These are phyloP conservation scores for Takakia lepidozioides DNA, from an alignment of 225 moss, liverwort and hornwort species.

Conservation along the genomic window DNA sequence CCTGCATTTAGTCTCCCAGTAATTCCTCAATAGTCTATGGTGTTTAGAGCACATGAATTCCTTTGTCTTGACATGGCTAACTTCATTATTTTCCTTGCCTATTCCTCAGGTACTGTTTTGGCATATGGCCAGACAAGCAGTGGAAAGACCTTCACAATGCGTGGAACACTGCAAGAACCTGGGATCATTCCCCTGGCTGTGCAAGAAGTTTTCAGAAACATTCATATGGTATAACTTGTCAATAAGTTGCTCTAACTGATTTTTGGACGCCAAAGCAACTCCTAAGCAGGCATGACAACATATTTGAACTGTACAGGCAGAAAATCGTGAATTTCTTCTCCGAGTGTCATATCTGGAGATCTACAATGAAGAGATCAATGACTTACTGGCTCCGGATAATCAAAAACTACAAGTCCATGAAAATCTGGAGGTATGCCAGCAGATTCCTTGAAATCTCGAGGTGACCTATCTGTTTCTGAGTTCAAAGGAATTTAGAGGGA, in stretches of 20 bases:
- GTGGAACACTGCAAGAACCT: constrained; percentile 65
- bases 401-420: constrained; percentile 94
- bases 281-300: no score
- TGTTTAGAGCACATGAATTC: no score
- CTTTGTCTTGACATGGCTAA: no score
- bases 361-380: constrained; percentile 96
- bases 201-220: constrained; percentile 73
- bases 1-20: no score
- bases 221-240: constrained; percentile 74
- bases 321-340: constrained; percentile 74
- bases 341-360: constrained; percentile 98
- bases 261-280: no score
- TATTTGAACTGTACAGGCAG: constrained; percentile 28
- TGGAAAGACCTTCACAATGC: constrained; percentile 97
- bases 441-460: no score
- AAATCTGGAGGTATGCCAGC: constrained; percentile 73
- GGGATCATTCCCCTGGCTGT: constrained; percentile 89
- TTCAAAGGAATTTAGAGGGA: no score
- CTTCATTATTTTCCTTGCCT: no score
- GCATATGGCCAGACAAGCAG: constrained; percentile 98
- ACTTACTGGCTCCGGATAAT: constrained; percentile 82
- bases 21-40: no score
- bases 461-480: no score
- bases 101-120: constrained; percentile 82
- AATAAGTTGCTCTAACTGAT: no score